Evolutionary conservation across 1,284 basidiomycete genomes (phyloP).

Genomic region (Phellopilus nigrolimitatus): DNA sequence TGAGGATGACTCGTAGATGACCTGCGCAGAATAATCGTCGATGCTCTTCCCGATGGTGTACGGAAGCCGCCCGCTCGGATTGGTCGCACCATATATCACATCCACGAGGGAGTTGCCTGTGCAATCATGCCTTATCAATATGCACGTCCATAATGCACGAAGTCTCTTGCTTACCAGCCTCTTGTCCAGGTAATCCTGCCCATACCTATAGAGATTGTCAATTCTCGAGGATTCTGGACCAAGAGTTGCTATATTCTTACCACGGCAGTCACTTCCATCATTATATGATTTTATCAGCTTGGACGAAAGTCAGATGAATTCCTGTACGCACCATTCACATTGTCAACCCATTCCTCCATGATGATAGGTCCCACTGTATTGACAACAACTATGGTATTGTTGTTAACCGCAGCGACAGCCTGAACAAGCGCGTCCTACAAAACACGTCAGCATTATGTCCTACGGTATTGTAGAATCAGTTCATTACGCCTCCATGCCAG

Average conservation of each 20-base stretch:
- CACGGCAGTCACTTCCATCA: slow-evolving; percentile 16
- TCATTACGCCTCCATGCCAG: slow-evolving; percentile 51
- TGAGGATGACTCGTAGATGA: slow-evolving; percentile 25
- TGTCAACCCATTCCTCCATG: slow-evolving; percentile 63
- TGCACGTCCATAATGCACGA: slow-evolving; percentile 1
- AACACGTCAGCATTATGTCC: slow-evolving; percentile 24
- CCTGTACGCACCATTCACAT: slow-evolving; percentile 57
- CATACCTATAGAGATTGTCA: slow-evolving; percentile 37
- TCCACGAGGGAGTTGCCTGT: slow-evolving; percentile 41
- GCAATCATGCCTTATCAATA: neutral
- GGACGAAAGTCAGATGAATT: slow-evolving; percentile 30
- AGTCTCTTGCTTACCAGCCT: slow-evolving; percentile 45
- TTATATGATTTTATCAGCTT: neutral
- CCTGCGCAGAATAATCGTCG: slow-evolving; percentile 41
- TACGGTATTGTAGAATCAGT: slow-evolving; percentile 26
- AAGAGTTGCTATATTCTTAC: slow-evolving; percentile 6
- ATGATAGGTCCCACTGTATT: slow-evolving; percentile 69
- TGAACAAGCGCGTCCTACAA: slow-evolving; percentile 50
- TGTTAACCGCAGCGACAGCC: slow-evolving; percentile 46
- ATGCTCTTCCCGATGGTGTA: slow-evolving; percentile 45
- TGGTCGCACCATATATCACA: slow-evolving; percentile 41
- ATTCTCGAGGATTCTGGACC: neutral
- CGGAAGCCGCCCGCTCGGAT: slow-evolving; percentile 41
- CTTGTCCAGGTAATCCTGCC: slow-evolving; percentile 65
- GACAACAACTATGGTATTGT: slow-evolving; percentile 72